These are phyloP conservation scores for Coniochaeta sp. DNA, from an alignment of 2,329 filamentous ascomycete species.

Conservation along the genomic window DNA sequence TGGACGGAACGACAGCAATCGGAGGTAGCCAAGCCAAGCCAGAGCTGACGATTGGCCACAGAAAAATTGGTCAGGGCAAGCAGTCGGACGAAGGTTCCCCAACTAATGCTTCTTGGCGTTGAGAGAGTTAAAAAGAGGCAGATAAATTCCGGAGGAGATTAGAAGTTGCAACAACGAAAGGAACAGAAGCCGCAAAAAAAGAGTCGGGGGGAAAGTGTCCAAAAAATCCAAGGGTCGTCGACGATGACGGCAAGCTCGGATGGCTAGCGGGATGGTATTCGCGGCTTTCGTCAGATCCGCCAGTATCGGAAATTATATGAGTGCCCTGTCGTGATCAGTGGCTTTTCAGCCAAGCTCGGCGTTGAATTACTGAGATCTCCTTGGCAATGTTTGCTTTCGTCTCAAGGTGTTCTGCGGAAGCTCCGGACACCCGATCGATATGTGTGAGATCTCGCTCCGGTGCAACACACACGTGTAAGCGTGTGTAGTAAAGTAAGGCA, in stretches of 20 bases:
- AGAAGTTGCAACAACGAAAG: background rate
- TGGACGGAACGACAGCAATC: background rate
- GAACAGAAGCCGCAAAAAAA: background rate
- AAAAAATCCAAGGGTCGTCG: constrained; percentile 1
- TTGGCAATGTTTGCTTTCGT: background rate
- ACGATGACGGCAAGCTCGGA: constrained; percentile 1
- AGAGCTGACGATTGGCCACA: background rate
- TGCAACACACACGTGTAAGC: no score
- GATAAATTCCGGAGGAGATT: background rate
- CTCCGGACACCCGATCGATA: background rate
- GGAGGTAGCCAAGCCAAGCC: background rate
- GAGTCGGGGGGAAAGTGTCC: background rate
- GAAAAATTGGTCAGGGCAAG: background rate
- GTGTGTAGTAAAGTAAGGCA: no score
- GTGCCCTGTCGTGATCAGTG: background rate
- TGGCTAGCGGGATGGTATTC: background rate
- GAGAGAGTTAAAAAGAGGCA: no score
- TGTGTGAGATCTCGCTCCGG: background rate
- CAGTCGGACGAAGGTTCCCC: background rate
- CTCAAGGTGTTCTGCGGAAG: background rate
- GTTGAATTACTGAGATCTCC: background rate
- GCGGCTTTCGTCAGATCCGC: background rate
- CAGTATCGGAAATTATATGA: background rate
- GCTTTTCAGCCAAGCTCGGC: background rate
- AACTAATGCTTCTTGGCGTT: background rate